Base-by-base conservation (phyloP, 1,284 basidiomycete genomes). In the Sporisorium reilianum region DNA sequence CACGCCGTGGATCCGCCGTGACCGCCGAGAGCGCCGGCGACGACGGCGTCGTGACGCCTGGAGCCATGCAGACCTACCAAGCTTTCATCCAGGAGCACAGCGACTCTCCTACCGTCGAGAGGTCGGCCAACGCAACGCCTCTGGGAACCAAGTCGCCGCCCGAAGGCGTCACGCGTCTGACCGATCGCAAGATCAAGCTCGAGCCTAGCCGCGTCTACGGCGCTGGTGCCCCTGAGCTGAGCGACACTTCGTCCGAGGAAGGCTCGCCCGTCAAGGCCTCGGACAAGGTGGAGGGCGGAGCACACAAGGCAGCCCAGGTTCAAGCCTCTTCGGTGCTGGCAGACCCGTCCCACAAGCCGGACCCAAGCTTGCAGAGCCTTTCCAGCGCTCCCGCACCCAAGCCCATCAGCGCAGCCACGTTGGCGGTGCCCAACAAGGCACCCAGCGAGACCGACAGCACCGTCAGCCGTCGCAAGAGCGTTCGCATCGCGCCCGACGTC, bases 401-500 rank as follows among this genome's bases (percentile, higher is more conserved):
- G 44, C 54, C 72, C 18, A 20, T 55, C 40, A 57, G 55, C n/a
- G 20, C 38, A 3, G 26, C 55, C 25, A 30, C 18, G 18, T 22
- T 60, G 48, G 42, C 58, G 14, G 64, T 61, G 38, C 57, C 62
- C n/a, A 57, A 46, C 32, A 60, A 60, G 25, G 67, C 68, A 22
- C 64, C 56, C 16, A 73, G 67, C 62, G 77, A 75, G 30, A 57
- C 55, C 20, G 75, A 41, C 52, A 70, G 66, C 64, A 50, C 64
- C 40, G 55, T 75, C 20, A 55, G 60, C 41, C 63, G 75, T 7
- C 65, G 80, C n/a, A 84, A 82, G 68, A 79, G 75, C 52, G 82
- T 84, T n/a, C 70, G 82, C 18, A 75, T 84, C 67, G 80, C 80
- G 22, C 80, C 80, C 9, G 80, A 81, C 48, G 58, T 61, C 53